Conservation (phyloP, 2,329 filamentous ascomycete species). For the Atkinsonella hypoxylon region DNA sequence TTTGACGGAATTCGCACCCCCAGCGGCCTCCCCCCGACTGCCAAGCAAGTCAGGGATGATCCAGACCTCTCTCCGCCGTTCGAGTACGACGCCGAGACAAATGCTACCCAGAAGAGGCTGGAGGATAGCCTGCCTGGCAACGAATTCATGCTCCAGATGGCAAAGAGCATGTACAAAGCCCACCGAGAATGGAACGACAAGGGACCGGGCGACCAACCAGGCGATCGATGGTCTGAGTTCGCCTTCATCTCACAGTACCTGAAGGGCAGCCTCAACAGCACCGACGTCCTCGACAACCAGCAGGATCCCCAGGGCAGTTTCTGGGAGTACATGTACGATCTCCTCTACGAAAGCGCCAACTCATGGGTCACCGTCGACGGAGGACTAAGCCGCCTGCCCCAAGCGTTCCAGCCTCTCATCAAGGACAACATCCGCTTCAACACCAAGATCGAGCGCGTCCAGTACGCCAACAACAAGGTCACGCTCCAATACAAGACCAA, state of each 20-base stretch:
- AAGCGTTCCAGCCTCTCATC: slow-evolving; percentile 50
- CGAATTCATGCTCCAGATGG: slow-evolving; percentile 25
- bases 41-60: slow-evolving; percentile 33
- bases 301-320: slow-evolving; percentile 27
- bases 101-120: slow-evolving; percentile 24
- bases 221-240: slow-evolving; percentile 54
- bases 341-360: slow-evolving; percentile 10
- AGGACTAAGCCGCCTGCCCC: slow-evolving; percentile 23
- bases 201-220: slow-evolving; percentile 30
- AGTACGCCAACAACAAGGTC: slow-evolving; percentile 41
- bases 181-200: slow-evolving; percentile 26
- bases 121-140: slow-evolving; percentile 22
- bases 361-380: slow-evolving; percentile 13
- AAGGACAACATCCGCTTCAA: slow-evolving; percentile 43
- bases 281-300: slow-evolving; percentile 25
- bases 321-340: slow-evolving; percentile 29
- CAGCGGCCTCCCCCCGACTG: slow-evolving; percentile 40
- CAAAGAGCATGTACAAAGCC: slow-evolving; percentile 31
- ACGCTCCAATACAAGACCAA: slow-evolving; percentile 44
- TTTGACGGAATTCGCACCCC: slow-evolving; percentile 33
- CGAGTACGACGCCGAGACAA: slow-evolving; percentile 20
- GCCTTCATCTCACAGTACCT: slow-evolving; percentile 49
- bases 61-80: slow-evolving; percentile 21
- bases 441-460: slow-evolving; percentile 43
- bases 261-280: slow-evolving; percentile 39